Conservation (phyloP, 345 rosid genomes). For the Mangifera indica region DNA sequence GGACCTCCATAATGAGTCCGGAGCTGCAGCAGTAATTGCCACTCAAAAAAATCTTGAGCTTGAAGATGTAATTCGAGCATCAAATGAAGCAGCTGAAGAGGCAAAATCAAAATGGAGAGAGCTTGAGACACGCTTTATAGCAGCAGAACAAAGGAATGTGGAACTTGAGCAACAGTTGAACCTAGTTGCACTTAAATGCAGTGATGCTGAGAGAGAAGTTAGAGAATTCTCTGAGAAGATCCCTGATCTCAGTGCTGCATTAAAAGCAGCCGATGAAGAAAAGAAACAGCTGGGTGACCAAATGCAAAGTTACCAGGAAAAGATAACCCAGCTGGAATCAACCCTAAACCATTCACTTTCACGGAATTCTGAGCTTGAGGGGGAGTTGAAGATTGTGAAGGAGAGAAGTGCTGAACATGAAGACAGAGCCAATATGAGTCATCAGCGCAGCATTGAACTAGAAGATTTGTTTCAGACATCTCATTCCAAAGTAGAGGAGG, state of each 20-base stretch:
- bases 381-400: constrained; percentile 46
- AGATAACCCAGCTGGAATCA: constrained; percentile 51
- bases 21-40: constrained; percentile 62
- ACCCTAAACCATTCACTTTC: constrained; percentile 47
- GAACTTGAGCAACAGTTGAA: constrained; percentile 76
- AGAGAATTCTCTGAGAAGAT: constrained; percentile 53
- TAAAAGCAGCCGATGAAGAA: constrained; percentile 59
- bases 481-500: constrained; percentile 66
- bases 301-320: constrained; percentile 53
- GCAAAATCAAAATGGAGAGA: constrained; percentile 63
- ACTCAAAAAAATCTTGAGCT: constrained; percentile 74
- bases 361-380: constrained; percentile 55
- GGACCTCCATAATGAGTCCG: constrained; percentile 56
- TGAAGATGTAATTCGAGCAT: constrained; percentile 54
- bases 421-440: constrained; percentile 53
- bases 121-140: constrained; percentile 55
- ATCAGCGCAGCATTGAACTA: constrained; percentile 66
- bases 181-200: constrained; percentile 47
- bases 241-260: constrained; percentile 47
- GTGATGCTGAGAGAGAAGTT: constrained; percentile 56
- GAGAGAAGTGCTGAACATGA: constrained; percentile 70
- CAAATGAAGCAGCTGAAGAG: constrained; percentile 61
- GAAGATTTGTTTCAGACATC: constrained; percentile 64
- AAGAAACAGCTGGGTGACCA: constrained; percentile 46
- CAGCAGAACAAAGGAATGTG: constrained; percentile 66